phyloP scores from a whole-genome alignment of 768 basidiomycete species.

The Hygrocybe coccinea region DNA sequence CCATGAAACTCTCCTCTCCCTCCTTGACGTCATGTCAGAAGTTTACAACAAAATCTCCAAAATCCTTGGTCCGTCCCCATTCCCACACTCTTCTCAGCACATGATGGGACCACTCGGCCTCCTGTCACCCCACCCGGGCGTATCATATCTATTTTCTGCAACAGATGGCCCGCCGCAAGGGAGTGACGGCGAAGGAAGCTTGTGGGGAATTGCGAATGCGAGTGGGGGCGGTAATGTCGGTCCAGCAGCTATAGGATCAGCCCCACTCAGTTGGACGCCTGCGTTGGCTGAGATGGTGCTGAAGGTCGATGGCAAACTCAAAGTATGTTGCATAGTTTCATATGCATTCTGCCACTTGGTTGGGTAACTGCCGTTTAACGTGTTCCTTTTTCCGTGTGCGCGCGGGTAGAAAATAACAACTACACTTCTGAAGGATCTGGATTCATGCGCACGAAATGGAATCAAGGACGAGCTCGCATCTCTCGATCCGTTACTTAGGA shows the following conservation, averaged over 20 bases:
- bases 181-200: constrained; percentile 35
- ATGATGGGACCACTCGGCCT: constrained; percentile 76
- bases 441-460: constrained; percentile 70
- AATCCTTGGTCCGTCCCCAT: constrained; percentile 77
- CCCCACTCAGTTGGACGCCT: constrained; percentile 56
- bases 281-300: constrained; percentile 65
- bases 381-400: neutral
- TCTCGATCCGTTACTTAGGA: constrained; percentile 71
- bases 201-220: constrained; percentile 72
- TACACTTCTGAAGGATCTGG: constrained; percentile 75
- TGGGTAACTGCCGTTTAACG: too few species aligned
- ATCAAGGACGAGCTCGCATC: constrained; percentile 82
- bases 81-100: constrained; percentile 57
- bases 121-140: constrained; percentile 75
- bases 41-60: constrained; percentile 83
- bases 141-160: constrained; percentile 68
- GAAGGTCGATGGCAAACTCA: constrained; percentile 81
- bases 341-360: too few species aligned
- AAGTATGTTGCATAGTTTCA: constrained; percentile 43
- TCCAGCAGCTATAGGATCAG: constrained; percentile 31
- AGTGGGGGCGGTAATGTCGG: constrained; percentile 19
- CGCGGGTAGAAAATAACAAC: constrained; percentile 76
- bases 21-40: constrained; percentile 85
- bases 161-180: constrained; percentile 24
- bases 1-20: constrained; percentile 80